Evolutionary conservation across 306 rosid genomes (phyloP), one percentile per base, ranked within the genome.

Genomic region (Cicer arietinum): DNA sequence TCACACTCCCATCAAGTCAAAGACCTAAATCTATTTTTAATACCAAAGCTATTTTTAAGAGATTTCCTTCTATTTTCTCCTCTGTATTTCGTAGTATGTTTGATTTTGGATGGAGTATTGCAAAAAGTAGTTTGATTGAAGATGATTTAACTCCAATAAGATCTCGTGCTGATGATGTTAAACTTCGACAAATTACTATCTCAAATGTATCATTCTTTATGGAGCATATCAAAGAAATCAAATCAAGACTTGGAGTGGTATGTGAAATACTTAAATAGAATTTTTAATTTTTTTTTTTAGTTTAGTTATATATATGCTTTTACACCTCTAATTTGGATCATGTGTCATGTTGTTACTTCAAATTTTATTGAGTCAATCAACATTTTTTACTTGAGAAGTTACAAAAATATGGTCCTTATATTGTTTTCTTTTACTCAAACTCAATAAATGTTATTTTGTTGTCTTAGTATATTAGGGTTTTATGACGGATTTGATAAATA

Each of bases 81-180:
- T 46, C 51, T 0, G 54, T 76, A 6, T 37, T 84, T 6, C 30
- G 35, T 1, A 58, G 78, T 2, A 2, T 82, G 2, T 74, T 79
- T 0, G 86, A 87, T 18, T 87, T 87, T 60, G 86, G 83, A 14
- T 73, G 85, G 85, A 82, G 86, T 22, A 9, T 82, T 0, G 17
- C 79, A 0, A 87, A 84, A 25, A 87, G 88, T 35, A 84, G 39
- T 37, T 11, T 79, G 8, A 39, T 80, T 47, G 88, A 88, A 62
- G 90, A 87, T 82, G 85, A 87, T 52, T 39, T 7, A 14, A 87
- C 86, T 1, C 88, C 90, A 12, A 84, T 87, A 6, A 84, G 90
- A 76, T 84, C 86, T 5, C 7, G 86, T 7, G 71, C 73, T 0
- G 80, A 77, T 13, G 86, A 83, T 69, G 7, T 2, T 35, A 79